Conservation (phyloP, 2,329 filamentous ascomycete genomes). For the Clathrospora elynae region DNA sequence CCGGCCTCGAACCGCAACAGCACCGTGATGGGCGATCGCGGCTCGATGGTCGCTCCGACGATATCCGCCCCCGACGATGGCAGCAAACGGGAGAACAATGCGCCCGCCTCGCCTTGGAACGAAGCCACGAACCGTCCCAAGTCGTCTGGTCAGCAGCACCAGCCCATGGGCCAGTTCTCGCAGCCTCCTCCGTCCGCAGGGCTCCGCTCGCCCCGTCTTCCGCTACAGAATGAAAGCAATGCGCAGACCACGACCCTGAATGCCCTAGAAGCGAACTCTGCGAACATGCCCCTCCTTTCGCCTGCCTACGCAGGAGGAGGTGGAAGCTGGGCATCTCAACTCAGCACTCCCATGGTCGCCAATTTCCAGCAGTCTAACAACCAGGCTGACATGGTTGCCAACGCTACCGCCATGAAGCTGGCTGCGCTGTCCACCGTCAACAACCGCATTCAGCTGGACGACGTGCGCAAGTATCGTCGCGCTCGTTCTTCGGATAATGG, state of each 20-base stretch:
- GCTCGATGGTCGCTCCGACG: conserved; percentile 73
- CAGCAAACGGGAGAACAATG: conserved; percentile 62
- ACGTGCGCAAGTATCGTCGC: conserved; percentile 94
- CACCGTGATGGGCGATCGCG: conserved; percentile 73
- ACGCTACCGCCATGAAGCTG: conserved; percentile 98
- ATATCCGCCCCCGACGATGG: conserved; percentile 72
- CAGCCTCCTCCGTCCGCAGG: conserved; percentile 77
- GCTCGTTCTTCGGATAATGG: conserved; percentile 83
- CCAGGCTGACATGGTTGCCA: conserved; percentile 97
- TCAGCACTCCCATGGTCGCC: conserved; percentile 93
- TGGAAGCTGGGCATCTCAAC: conserved; percentile 97
- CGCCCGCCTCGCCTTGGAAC: conserved; percentile 82
- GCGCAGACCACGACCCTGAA: conserved; percentile 85
- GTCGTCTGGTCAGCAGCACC: conserved; percentile 70
- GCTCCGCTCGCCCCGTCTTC: conserved; percentile 79
- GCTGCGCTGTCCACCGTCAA: conserved; percentile 97
- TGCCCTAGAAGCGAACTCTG: conserved; percentile 68
- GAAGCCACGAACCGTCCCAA: conserved; percentile 69
- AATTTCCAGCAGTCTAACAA: conserved; percentile 71
- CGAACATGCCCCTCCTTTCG: conserved; percentile 83
- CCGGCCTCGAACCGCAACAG: conserved; percentile 94
- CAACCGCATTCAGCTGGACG: conserved; percentile 94
- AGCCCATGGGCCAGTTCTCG: conserved; percentile 85
- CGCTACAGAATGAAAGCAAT: conserved; percentile 68
- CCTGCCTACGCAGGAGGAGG: conserved; percentile 74